phyloP scores from a whole-genome alignment of 1,284 basidiomycete species.

The Ustilago sp. region DNA sequence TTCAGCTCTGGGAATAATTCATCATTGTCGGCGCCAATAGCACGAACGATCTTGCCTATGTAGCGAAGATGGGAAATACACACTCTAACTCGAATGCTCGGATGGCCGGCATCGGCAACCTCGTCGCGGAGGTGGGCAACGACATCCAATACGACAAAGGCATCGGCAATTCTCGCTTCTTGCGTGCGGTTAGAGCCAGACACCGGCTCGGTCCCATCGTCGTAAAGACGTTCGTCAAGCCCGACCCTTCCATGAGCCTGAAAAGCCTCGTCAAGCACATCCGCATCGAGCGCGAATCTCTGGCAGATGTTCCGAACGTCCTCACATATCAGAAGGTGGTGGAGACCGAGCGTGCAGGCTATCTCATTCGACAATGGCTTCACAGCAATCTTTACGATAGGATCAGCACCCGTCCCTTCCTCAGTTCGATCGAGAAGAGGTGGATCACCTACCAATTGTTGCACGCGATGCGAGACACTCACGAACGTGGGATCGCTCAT shows the following conservation, averaged over 20 bases:
- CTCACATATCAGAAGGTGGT: constrained; percentile 90
- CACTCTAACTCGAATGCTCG: constrained; percentile 48
- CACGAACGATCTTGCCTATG: neutral
- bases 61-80: constrained; percentile 55
- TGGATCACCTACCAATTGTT: constrained; percentile 98
- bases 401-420: constrained; percentile 96
- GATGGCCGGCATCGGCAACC: constrained; percentile 57
- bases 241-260: constrained; percentile 79
- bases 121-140: constrained; percentile 60
- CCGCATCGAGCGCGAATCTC: constrained; percentile 82
- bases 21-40: neutral
- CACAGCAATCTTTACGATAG: constrained; percentile 96
- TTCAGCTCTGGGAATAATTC: neutral
- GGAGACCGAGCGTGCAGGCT: constrained; percentile 96
- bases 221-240: constrained; percentile 85
- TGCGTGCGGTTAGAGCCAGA: constrained; percentile 87
- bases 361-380: constrained; percentile 93
- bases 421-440: constrained; percentile 91
- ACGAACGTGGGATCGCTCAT: constrained; percentile 84
- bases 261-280: constrained; percentile 78
- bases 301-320: constrained; percentile 86
- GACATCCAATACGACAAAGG: constrained; percentile 70
- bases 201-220: constrained; percentile 80
- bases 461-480: constrained; percentile 83
- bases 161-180: constrained; percentile 89